phyloP scores from a whole-genome alignment of 2,329 filamentous ascomycete genomes.

The Colletotrichum costaricense region DNA sequence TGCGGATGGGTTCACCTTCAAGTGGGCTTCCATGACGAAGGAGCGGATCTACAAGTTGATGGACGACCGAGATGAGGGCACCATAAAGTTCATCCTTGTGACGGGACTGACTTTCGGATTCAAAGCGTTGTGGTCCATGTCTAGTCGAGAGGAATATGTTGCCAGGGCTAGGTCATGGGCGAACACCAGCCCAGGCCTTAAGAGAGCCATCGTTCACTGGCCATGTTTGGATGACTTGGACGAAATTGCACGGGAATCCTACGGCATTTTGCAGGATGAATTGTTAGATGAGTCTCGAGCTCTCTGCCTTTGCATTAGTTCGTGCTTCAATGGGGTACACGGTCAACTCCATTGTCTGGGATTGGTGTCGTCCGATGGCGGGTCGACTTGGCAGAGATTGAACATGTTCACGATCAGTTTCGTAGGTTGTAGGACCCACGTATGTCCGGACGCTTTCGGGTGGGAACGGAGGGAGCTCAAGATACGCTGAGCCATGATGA shows the following conservation, averaged over 20 bases:
- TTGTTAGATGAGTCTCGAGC: not conserved
- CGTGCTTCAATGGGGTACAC: fast-evolving
- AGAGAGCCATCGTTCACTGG: fast-evolving
- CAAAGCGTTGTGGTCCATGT: not conserved
- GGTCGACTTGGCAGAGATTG: not conserved
- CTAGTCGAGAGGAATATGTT: fast-evolving
- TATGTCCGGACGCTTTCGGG: not conserved
- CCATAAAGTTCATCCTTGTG: not conserved
- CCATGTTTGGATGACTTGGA: too few relatives aligned
- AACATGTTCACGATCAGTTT: fast-evolving
- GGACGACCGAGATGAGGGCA: not conserved
- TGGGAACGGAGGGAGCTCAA: not conserved
- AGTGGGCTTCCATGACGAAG: not conserved
- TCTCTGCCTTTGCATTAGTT: not conserved
- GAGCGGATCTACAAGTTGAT: not conserved
- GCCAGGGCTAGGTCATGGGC: too few relatives aligned
- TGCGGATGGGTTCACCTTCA: not conserved
- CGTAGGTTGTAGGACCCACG: not conserved
- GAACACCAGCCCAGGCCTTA: too few relatives aligned
- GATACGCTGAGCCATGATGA: not conserved
- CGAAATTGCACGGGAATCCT: not conserved
- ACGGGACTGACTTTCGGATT: not conserved
- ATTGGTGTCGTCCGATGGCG: not conserved
- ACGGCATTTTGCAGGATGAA: not conserved
- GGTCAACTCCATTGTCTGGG: too few relatives aligned